A percentile compares a stretch with the other conserved stretches of the same genome.
Conservation (phyloP, 2,329 filamentous ascomycete species). For the Macrophomina phaseolina region DNA sequence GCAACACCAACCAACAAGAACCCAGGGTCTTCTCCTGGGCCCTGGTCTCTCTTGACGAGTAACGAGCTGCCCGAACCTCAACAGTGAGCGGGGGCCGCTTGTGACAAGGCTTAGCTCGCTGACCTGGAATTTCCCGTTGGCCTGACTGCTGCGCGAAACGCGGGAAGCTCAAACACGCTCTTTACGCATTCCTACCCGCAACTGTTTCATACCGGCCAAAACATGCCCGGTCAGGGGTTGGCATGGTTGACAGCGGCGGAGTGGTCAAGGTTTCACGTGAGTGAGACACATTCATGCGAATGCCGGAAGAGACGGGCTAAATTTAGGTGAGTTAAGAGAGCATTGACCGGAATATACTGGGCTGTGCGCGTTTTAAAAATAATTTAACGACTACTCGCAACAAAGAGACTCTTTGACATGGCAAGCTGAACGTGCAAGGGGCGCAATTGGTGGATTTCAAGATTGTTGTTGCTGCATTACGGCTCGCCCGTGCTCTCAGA, state of each 20-base stretch:
- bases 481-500: neutral
- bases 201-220: neutral
- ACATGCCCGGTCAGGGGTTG: too few species aligned
- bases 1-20: neutral
- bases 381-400: neutral
- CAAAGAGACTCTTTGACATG: neutral
- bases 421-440: neutral
- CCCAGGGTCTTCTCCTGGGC: neutral
- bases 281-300: neutral
- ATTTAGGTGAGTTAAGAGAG: neutral
- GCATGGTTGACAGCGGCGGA: neutral
- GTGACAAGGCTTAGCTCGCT: neutral
- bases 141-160: neutral
- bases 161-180: slow-evolving; percentile 13
- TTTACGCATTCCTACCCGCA: neutral
- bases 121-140: neutral
- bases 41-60: too few species aligned
- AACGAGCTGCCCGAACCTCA: neutral
- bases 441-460: neutral
- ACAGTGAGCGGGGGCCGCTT: neutral
- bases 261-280: neutral
- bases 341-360: neutral
- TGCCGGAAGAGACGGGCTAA: neutral
- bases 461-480: neutral
- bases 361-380: neutral